These are phyloP conservation scores for Raphanus raphanistrum DNA, from an alignment of 345 rosid genomes.

Conservation along the genomic window DNA sequence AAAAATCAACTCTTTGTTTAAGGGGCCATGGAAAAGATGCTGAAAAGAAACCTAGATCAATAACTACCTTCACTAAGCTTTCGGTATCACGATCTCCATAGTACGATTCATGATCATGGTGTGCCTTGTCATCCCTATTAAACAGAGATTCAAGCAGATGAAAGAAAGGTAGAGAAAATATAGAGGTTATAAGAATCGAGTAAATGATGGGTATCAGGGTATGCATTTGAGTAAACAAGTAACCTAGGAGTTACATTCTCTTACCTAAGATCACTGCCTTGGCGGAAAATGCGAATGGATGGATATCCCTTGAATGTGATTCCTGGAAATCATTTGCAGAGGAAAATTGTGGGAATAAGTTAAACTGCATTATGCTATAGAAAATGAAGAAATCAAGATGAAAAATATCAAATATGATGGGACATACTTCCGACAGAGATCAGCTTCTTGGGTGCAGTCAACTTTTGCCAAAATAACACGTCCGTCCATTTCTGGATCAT, in stretches of 20 bases:
- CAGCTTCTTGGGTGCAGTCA: constrained; percentile 82
- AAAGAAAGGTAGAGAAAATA: neutral
- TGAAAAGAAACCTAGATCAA: constrained; percentile 24
- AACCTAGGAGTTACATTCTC: neutral
- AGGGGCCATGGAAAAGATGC: neutral
- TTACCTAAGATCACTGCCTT: constrained; percentile 91
- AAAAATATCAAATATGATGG: constrained; percentile 21
- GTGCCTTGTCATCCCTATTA: constrained; percentile 84
- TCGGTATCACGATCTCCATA: constrained; percentile 99
- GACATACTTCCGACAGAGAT: constrained; percentile 83
- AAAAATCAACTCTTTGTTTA: neutral
- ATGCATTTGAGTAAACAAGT: too few relatives aligned
- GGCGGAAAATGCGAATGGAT: constrained; percentile 95
- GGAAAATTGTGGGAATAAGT: constrained; percentile 2
- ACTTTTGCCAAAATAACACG: constrained; percentile 84
- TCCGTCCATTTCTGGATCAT: constrained; percentile 91
- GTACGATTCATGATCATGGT: constrained; percentile 95
- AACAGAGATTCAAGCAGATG: constrained; percentile 11
- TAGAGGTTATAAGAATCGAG: neutral
- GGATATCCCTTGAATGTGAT: constrained; percentile 98
- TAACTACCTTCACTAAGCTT: constrained; percentile 75
- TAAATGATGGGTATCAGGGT: constrained; percentile 6
- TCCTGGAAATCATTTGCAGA: constrained; percentile 47
- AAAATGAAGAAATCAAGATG: constrained; percentile 8
- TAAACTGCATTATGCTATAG: constrained; percentile 13